Evolutionary conservation across 2,329 filamentous ascomycete species (phyloP), one percentile per base, ranked within the genome.

Genomic region (Microcyclosporella mali): DNA sequence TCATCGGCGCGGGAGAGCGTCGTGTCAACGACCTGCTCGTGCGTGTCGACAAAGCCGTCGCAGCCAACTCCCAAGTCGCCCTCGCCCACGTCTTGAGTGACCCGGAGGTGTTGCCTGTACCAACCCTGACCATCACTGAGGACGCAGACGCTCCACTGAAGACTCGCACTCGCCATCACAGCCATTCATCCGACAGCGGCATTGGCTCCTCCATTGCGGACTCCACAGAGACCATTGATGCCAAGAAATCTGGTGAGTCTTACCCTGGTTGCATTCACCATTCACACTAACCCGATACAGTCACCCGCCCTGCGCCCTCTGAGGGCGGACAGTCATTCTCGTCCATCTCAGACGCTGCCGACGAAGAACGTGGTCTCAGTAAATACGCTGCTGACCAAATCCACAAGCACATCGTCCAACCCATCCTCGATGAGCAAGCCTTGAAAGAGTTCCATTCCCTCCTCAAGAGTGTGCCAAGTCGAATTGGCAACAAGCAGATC

Each of bases 141-240:
- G 45, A 51, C 37, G 38, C 38, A 29, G 30, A 37, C 21, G 61
- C 38, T 8, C 31, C 61, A 50, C 46, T 37, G 62, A 66, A 58
- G 49, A 56, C 65, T 46, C 59, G 51, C 51, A 45, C 45, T 37
- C 74, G 74, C 45, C 75, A 79, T 60, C 75, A 81, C 60, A 77
- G 81, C 59, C 83, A 88, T 67, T 78, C 79, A 46, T 92, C 87
- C 12, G 89, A 95, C 69, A 94, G 88, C 63, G 89, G 88, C 41
- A 73, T 95, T 51, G 89, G 89, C 40, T 85, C 87, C 33, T 95
- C 88, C 32, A 74, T 95, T 58, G 77, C 58, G 25, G 57, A 55
- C 36, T 46, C 50, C 12, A 40, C 37, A 9, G 53, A 57, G 31
- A 43, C 49, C 46, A 56, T 57, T 50, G 36, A 50, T 18, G 47